Conservation (phyloP, 2,329 filamentous ascomycete species). For the Aquanectria penicillioides region DNA sequence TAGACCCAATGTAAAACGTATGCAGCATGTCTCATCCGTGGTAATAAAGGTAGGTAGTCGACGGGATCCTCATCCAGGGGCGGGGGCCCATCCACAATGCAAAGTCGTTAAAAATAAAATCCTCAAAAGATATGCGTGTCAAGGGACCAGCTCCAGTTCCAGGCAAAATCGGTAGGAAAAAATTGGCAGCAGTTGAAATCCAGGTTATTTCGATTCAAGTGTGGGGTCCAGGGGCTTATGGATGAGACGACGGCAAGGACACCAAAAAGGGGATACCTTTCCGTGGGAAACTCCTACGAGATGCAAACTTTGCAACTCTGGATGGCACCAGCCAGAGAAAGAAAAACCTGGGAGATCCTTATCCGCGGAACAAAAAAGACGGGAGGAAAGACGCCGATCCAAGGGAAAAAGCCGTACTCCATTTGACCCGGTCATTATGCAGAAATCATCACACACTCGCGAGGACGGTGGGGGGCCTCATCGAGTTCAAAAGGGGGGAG, state of each 20-base stretch:
- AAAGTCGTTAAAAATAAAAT: slow-evolving; percentile 40
- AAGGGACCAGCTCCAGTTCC: slow-evolving; percentile 34
- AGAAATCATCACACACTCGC: slow-evolving; percentile 45
- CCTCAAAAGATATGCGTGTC: slow-evolving; percentile 34
- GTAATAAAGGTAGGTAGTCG: slow-evolving; percentile 40
- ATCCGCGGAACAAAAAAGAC: slow-evolving; percentile 41
- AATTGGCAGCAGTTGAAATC: slow-evolving; percentile 34
- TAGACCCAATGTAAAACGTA: slow-evolving; percentile 43
- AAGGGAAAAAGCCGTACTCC: slow-evolving; percentile 40
- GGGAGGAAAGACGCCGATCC: slow-evolving; percentile 41
- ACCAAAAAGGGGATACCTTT: slow-evolving; percentile 40
- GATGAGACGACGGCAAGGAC: slow-evolving; percentile 29
- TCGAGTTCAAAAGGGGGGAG: slow-evolving; percentile 30
- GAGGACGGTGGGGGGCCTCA: slow-evolving; percentile 34
- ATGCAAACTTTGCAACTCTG: slow-evolving; percentile 45
- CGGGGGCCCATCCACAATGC: slow-evolving; percentile 40
- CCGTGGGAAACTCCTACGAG: slow-evolving; percentile 36
- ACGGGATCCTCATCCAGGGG: slow-evolving; percentile 37
- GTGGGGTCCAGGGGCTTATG: slow-evolving; percentile 30
- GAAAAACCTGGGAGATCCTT: slow-evolving; percentile 33
- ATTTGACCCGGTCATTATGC: slow-evolving; percentile 42
- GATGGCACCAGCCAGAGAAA: slow-evolving; percentile 38
- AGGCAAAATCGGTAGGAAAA: slow-evolving; percentile 38
- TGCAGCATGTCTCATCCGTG: slow-evolving; percentile 48
- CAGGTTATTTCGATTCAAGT: slow-evolving; percentile 36